phyloP scores from a whole-genome alignment of 805 yeast genomes.

The Ogataea methylovora region DNA sequence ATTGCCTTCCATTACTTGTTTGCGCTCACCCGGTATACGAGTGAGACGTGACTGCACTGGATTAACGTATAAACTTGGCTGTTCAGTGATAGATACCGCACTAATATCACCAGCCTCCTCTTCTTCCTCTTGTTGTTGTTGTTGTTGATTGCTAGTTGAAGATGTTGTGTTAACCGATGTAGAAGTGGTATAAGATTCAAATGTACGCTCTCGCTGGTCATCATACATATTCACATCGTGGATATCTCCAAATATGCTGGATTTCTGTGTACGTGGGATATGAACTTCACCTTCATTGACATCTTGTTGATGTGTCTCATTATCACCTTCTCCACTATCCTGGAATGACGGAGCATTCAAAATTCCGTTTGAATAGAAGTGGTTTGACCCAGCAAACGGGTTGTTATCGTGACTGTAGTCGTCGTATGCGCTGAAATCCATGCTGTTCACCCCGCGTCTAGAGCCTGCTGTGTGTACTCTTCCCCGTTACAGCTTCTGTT shows the following conservation, averaged over 20 bases:
- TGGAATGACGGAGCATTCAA: conserved; percentile 1
- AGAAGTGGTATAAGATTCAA: too few relatives aligned
- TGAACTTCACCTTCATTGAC: neutral
- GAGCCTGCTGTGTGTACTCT: too few relatives aligned
- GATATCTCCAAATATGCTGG: neutral
- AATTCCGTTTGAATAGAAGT: conserved; percentile 21
- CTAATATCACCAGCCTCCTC: conserved; percentile 4
- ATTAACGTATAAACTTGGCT: conserved; percentile 11
- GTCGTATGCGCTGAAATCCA: conserved; percentile 23
- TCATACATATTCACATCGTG: neutral
- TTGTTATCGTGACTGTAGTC: conserved; percentile 26
- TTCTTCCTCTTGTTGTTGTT: conserved; percentile 1
- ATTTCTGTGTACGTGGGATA: neutral
- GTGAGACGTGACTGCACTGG: too few relatives aligned
- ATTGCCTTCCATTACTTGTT: too few relatives aligned
- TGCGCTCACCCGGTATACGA: too few relatives aligned
- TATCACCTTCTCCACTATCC: neutral
- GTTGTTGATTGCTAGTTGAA: neutral
- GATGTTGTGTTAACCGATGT: neutral
- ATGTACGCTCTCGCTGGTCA: too few relatives aligned
- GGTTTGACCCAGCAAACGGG: conserved; percentile 28
- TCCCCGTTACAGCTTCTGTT: too few relatives aligned
- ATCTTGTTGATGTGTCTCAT: neutral
- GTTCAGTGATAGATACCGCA: conserved; percentile 8
- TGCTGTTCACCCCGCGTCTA: too few relatives aligned